Evolutionary conservation across 2,329 filamentous ascomycete genomes (phyloP), one percentile per base, ranked within the genome.

Genomic region (Penicillium digitatum): DNA sequence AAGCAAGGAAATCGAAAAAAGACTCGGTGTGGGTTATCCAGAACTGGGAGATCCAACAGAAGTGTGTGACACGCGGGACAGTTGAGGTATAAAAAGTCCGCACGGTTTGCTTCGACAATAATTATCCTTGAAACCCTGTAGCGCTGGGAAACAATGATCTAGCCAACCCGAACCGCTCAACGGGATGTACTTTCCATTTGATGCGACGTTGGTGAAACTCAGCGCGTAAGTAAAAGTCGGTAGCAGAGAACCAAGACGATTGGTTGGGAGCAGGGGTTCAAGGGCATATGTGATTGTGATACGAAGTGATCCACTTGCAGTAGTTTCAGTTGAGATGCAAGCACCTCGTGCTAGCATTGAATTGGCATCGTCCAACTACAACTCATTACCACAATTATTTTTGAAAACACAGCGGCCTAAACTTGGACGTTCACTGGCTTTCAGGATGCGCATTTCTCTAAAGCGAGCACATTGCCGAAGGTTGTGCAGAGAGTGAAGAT

Each of bases 181-280:
- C 26, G 7, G 26, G 35, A 43, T 20, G 26, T 31, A 52, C 44
- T 34, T 31, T 44, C 54, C 32, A 54, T 58, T 51, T 48, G 43
- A 44, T 59, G 60, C 32, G 32, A n/a, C 3, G 56, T 57, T 59
- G 48, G 47, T 62, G 56, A 61, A 62, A 60, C 58, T 43, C 54
- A 53, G 60, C 46, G 54, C 20, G 45, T 40, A 40, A 34, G 2
- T 34, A 35, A 40, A 37, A 47, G 39, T 26, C 14, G 43, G 43
- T 35, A 35, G 34, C 43, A 45, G 43, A 31, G 26, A 34, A 16
- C 11, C 18, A 29, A 45, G 53, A 2, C 49, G 12, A 56, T 31
- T 61, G 48, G 54, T 31, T 45, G 14, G 9, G 43, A 24, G 11
- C 43, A 46, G 43, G 38, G 27, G 45, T 52, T 18, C 45, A 44